A percentile compares a stretch with the other conserved stretches of the same genome.
These are phyloP conservation scores for Dothideomycetidae sp. DNA, from an alignment of 2,329 filamentous ascomycete genomes.

Conservation along the genomic window DNA sequence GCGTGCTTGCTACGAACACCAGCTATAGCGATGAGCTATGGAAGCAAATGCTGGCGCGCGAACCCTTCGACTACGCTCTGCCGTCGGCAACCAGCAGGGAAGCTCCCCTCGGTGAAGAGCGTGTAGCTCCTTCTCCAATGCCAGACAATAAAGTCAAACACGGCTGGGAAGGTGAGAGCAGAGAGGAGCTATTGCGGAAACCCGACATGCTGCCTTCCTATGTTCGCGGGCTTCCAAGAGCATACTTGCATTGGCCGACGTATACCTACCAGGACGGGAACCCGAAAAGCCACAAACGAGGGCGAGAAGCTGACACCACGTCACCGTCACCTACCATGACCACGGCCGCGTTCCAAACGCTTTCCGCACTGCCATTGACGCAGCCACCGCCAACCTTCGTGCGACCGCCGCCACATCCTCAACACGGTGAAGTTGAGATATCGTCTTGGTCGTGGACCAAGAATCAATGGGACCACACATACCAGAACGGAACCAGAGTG, in stretches of 20 bases:
- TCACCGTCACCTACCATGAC: too few relatives aligned
- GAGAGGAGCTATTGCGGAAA: constrained; percentile 3
- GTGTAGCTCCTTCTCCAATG: neutral
- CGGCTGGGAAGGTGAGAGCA: constrained; percentile 1
- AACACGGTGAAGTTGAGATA: too few relatives aligned
- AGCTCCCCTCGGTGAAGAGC: neutral
- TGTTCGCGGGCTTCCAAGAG: constrained; percentile 6
- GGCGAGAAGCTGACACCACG: too few relatives aligned
- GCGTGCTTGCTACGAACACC: neutral
- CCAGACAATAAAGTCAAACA: neutral
- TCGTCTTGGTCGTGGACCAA: too few relatives aligned
- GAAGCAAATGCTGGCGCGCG: neutral
- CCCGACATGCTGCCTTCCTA: neutral
- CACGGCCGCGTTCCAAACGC: too few relatives aligned
- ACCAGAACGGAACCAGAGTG: too few relatives aligned
- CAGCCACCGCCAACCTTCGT: too few relatives aligned
- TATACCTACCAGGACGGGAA: too few relatives aligned
- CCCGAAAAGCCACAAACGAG: too few relatives aligned
- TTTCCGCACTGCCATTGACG: too few relatives aligned
- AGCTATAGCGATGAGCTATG: constrained; percentile 8
- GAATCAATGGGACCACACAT: too few relatives aligned
- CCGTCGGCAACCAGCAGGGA: neutral
- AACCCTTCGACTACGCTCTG: neutral
- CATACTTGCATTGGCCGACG: neutral
- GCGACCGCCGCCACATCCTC: too few relatives aligned